Percentiles rank a stretch among this genome's conserved stretches.
Evolutionary conservation across 2,329 filamentous ascomycete species (phyloP).

Genomic region (Triangularia setosa): DNA sequence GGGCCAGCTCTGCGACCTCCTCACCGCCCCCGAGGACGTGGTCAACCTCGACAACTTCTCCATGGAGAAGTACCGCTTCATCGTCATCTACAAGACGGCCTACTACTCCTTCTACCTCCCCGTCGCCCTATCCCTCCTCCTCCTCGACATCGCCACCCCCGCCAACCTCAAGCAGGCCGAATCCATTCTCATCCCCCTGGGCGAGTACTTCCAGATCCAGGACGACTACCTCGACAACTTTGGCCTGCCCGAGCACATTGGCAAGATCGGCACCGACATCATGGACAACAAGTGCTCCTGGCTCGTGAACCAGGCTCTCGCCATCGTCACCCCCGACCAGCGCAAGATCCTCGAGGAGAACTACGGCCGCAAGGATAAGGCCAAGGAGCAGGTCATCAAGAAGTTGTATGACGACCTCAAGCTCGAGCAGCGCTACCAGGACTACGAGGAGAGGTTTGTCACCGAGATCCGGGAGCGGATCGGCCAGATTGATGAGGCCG

Average conservation of each 20-base stretch:
- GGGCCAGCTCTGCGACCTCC: conserved; percentile 88
- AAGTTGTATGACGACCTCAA: conserved; percentile 81
- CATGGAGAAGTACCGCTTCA: conserved; percentile 93
- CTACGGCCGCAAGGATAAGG: conserved; percentile 87
- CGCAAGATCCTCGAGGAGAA: conserved; percentile 82
- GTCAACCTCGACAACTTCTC: conserved; percentile 95
- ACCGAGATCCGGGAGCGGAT: conserved; percentile 75
- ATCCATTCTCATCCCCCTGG: conserved; percentile 91
- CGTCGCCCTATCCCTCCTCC: conserved; percentile 83
- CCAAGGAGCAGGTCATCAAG: conserved; percentile 82
- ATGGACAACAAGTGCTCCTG: conserved; percentile 99
- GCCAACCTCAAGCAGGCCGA: conserved; percentile 86
- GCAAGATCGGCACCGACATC: conserved; percentile 98
- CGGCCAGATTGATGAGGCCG: conserved; percentile 73
- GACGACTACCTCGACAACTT: conserved; percentile 99
- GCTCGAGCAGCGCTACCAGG: conserved; percentile 76
- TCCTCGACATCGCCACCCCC: conserved; percentile 77
- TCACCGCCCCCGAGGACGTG: conserved; percentile 91
- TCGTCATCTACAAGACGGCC: conserved; percentile 98
- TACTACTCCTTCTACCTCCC: conserved; percentile 99
- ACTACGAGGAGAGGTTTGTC: conserved; percentile 86
- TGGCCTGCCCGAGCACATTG: conserved; percentile 84
- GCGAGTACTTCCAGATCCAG: conserved; percentile 98
- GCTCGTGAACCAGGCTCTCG: conserved; percentile 92
- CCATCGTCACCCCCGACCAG: conserved; percentile 77